phyloP scores from a whole-genome alignment of 805 yeast species.

The Wickerhamiella sergipiensis region DNA sequence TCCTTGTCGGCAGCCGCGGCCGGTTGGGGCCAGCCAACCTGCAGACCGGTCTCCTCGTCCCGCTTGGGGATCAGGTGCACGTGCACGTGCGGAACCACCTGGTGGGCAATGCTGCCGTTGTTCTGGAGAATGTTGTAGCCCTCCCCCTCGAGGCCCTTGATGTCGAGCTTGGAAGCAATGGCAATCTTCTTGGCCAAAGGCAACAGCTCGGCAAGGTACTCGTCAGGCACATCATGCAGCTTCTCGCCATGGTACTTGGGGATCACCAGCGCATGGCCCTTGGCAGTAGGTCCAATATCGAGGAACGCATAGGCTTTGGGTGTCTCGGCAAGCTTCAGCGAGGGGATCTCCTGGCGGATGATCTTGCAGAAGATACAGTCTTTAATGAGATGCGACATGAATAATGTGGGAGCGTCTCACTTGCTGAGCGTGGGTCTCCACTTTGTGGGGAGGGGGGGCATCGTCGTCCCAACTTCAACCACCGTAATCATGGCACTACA shows the following conservation, averaged over 20 bases:
- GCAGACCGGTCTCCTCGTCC: slow-evolving; percentile 57
- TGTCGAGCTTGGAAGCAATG: slow-evolving; percentile 41
- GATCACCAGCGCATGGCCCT: slow-evolving; percentile 78
- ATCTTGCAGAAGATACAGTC: slow-evolving; percentile 84
- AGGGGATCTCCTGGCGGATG: slow-evolving; percentile 90
- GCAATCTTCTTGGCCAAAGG: slow-evolving; percentile 84
- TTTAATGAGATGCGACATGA: slow-evolving; percentile 1
- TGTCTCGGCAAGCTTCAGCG: slow-evolving; percentile 83
- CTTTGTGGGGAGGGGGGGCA: no score
- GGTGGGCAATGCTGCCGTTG: slow-evolving; percentile 92
- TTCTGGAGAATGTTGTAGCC: slow-evolving; percentile 88
- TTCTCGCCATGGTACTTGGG: slow-evolving; percentile 93
- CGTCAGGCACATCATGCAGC: slow-evolving; percentile 87
- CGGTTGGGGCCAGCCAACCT: slow-evolving; percentile 91
- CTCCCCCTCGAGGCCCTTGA: slow-evolving; percentile 43
- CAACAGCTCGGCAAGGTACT: slow-evolving; percentile 67
- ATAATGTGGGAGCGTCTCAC: not conserved
- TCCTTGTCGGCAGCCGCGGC: slow-evolving; percentile 55
- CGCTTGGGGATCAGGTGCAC: slow-evolving; percentile 91
- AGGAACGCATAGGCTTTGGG: slow-evolving; percentile 63
- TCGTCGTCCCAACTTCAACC: no score
- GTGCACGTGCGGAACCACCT: slow-evolving; percentile 90
- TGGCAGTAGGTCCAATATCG: slow-evolving; percentile 85
- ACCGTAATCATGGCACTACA: no score
- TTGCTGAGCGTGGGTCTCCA: no score